phyloP scores from a whole-genome alignment of 2,329 filamentous ascomycete species.

The Apiospora aurea region DNA sequence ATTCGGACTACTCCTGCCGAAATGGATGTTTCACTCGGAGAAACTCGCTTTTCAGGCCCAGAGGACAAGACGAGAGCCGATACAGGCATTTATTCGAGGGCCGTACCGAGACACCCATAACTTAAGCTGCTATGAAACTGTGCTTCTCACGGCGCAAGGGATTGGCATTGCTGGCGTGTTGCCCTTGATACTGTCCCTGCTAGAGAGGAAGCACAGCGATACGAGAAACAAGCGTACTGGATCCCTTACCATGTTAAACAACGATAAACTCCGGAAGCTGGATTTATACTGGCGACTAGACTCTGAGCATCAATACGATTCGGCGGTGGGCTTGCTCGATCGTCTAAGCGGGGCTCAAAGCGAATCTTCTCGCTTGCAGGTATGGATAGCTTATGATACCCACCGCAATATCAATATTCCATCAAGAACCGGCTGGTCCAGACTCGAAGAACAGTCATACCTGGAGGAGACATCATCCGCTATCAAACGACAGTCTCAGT shows the following conservation, averaged over 20 bases:
- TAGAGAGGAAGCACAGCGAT: background rate
- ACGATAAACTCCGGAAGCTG: slow-evolving; percentile 13
- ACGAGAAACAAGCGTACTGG: background rate
- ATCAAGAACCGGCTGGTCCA: background rate
- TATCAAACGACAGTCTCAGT: background rate
- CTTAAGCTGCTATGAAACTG: slow-evolving; percentile 13
- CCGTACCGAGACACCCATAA: slow-evolving; percentile 10
- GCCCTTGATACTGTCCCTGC: slow-evolving; percentile 11
- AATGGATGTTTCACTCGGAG: slow-evolving; percentile 6
- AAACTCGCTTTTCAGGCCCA: slow-evolving; percentile 5
- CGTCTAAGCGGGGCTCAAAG: background rate
- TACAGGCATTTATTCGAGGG: background rate
- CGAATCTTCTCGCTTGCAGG: slow-evolving; percentile 4
- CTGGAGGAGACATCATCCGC: slow-evolving; percentile 10
- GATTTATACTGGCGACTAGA: slow-evolving; percentile 7
- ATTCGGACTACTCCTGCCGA: slow-evolving; percentile 11
- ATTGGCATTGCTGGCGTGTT: background rate
- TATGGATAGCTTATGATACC: background rate
- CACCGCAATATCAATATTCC: background rate
- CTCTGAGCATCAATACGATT: slow-evolving; percentile 9
- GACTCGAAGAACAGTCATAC: background rate
- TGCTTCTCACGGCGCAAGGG: slow-evolving; percentile 12
- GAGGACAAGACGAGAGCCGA: slow-evolving; percentile 4
- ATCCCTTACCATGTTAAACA: background rate
- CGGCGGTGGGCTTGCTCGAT: slow-evolving; percentile 1